Base-by-base conservation (phyloP, 768 basidiomycete species). In the Pulveroboletus sp. region DNA sequence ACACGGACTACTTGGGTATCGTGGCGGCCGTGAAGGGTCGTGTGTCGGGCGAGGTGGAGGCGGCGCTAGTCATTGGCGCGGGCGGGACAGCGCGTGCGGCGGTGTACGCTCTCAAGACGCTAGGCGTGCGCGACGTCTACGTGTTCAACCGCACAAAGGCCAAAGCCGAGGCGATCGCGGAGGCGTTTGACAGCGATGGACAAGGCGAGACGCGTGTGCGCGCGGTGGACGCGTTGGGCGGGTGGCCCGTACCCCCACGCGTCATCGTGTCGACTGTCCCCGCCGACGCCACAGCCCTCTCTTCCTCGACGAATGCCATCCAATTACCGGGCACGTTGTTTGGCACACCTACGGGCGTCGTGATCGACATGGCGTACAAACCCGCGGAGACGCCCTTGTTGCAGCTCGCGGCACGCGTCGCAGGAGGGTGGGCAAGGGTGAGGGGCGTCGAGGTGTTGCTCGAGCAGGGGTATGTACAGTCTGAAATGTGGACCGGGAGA, bases 1-100 rank as follows among this genome's bases (percentile, higher is more conserved):
- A 98, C 71, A 97, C 94, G 0, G 97, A 98, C 62, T 98, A 95
- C 87, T 69, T 90, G 40, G 95, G 91, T 0, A 94, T 99, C 57
- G 76, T 76, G 14, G 74, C 82, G 16, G 77, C 73, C 57, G 76
- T 84, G 44, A 58, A 60, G 13, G 63, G 71, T 2, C 72, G 71
- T 32, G 69, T 82, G 20, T 67, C 72, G n/a, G 62, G 68, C 4
- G 50, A 49, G 9, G 33, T 0, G 19, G 51, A 42, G 17, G 76
- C 82, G 0, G 88, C 78, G 17, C 76, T 98, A 49, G 85, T 99
- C 46, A 90, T 99, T 51, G 97, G 97, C 3, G 94, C 93, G 2
- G 95, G 95, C 7, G 95, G 95, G 2, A 97, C 95, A 0, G 85
- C 90, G 16, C 88, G 95, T 16, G 95, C 95, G 0, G 95, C 95